phyloP scores from a whole-genome alignment of 805 yeast genomes.

The Hanseniaspora osmophila region DNA sequence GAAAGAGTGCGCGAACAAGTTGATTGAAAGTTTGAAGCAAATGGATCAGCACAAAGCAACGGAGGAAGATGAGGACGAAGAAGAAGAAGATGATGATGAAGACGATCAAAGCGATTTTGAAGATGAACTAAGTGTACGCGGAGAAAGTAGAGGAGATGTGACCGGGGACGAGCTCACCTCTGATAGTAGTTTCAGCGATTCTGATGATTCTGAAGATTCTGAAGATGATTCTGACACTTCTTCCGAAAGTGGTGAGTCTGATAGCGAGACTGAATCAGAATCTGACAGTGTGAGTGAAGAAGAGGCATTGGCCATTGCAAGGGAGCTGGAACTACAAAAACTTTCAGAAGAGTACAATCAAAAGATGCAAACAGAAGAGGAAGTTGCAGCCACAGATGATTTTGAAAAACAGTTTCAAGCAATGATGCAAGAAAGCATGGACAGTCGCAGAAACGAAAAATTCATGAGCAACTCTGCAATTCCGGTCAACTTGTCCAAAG shows the following conservation, averaged over 20 bases:
- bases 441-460: constrained; percentile 23
- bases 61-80: constrained; percentile 16
- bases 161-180: not conserved
- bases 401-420: constrained; percentile 43
- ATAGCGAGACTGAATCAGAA: constrained; percentile 9
- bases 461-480: constrained; percentile 9
- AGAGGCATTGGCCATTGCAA: constrained; percentile 17
- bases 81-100: constrained; percentile 8
- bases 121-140: constrained; percentile 5
- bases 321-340: constrained; percentile 20
- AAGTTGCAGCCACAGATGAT: constrained; percentile 33
- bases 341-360: constrained; percentile 26
- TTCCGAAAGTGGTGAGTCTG: constrained; percentile 13
- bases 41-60: constrained; percentile 6
- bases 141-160: not conserved
- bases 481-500: constrained; percentile 5
- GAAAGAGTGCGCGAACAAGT: constrained; percentile 29
- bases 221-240: constrained; percentile 11
- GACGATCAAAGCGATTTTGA: constrained; percentile 14
- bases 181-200: constrained; percentile 5
- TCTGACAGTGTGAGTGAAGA: constrained; percentile 10
- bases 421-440: constrained; percentile 39
- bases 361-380: constrained; percentile 27
- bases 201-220: constrained; percentile 9
- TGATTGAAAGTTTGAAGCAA: constrained; percentile 14